Evolutionary conservation across 768 basidiomycete species (phyloP).

Genomic region (Coprinopsis strossmayeri): DNA sequence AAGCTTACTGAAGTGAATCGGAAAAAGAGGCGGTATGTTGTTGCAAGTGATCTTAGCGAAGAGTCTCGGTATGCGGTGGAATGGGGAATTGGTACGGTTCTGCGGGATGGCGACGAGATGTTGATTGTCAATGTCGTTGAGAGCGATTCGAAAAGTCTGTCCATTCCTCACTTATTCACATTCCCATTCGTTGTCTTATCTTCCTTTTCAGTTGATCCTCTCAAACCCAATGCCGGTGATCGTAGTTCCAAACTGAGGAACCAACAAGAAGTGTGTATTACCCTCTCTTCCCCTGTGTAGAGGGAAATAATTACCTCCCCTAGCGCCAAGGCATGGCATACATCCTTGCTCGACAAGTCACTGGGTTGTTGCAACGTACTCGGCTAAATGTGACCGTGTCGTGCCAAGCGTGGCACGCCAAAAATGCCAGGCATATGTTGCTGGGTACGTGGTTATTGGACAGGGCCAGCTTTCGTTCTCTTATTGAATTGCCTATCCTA

Average conservation of each 20-base stretch:
- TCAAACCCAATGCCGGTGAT: conserved; percentile 66
- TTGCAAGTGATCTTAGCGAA: conserved; percentile 92
- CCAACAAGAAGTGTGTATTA: conserved; percentile 76
- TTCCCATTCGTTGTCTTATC: conserved; percentile 2
- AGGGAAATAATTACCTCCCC: conserved; percentile 2
- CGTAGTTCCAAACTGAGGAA: conserved; percentile 72
- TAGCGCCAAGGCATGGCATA: conserved; percentile 87
- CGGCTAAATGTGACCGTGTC: conserved; percentile 77
- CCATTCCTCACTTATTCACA: not conserved
- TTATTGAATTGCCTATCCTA: not conserved
- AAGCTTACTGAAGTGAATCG: conserved; percentile 37
- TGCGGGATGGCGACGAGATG: conserved; percentile 92
- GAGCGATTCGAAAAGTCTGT: conserved; percentile 81
- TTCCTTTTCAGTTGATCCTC: conserved; percentile 49
- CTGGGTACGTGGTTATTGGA: conserved; percentile 43
- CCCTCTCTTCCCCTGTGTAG: not conserved
- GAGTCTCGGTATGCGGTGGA: conserved; percentile 94
- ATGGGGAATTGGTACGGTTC: conserved; percentile 96
- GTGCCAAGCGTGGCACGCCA: conserved; percentile 98
- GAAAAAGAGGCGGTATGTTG: conserved; percentile 68
- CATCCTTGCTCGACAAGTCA: conserved; percentile 85
- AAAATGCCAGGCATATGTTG: conserved; percentile 86
- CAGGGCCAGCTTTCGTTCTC: not conserved
- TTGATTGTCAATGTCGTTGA: conserved; percentile 88
- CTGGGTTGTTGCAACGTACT: conserved; percentile 85